Base-by-base conservation (phyloP, 306 rosid species). In the Quercus rubra region DNA sequence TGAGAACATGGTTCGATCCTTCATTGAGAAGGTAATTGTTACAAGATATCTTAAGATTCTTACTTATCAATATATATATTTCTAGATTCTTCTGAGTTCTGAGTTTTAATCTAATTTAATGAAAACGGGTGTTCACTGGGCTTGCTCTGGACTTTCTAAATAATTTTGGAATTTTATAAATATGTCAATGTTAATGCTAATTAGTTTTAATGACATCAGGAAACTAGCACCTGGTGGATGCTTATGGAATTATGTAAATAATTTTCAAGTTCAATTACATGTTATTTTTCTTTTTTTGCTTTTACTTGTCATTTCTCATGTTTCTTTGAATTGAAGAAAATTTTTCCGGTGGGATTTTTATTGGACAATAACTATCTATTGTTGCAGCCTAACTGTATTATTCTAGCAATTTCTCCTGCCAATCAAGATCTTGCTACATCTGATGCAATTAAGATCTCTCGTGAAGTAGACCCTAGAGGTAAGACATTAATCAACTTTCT, bases 341-440 rank as follows among this genome's bases (percentile, higher is more conserved):
- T 8, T 41, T 75, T 73, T 64, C 66, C 7, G 41, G 21, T 51
- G 46, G 25, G 51, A 61, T 30, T 14, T n/a, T 73, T 74, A 49
- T 20, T 59, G 66, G 14, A 25, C 27, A 59, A 21, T 59, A 59
- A 59, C 66, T 59, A 81, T 87, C 63, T 84, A 86, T 31, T 85
- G 82, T 59, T 85, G 88, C 88, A 94, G 98, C 98, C 98, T 49
- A 94, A 94, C 79, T 89, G 97, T 85, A 87, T 94, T 72, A 94
- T 94, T 84, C 88, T 94, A 28, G 98, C 98, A 64, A 89, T 94
- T 79, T 90, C 98, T 83, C 98, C 98, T 51, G 97, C 98, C 80
- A 94, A 94, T 89, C 98, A 94, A 92, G 98, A 94, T 83, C 92
- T 94, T 86, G 98, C 98, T 38, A 94, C 98, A 41, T 94, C 98